Conservation (phyloP, 495 filamentous ascomycete species). For the Talaromyces stipitatus region DNA sequence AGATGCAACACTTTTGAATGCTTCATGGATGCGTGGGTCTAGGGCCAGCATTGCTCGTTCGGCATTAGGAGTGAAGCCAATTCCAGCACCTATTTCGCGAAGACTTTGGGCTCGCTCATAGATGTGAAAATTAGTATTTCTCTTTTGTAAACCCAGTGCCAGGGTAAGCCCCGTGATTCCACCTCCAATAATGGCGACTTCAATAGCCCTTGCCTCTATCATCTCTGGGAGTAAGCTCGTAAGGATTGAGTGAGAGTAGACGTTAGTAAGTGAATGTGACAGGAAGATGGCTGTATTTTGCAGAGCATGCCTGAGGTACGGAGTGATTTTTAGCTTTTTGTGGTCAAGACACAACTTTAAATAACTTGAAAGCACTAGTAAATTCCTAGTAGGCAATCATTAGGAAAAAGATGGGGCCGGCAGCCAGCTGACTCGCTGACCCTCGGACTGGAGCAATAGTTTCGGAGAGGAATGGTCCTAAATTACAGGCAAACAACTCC, state of each 20-base stretch:
- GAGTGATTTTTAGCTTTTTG: too few species aligned
- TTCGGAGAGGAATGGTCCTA: neutral
- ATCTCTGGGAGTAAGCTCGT: neutral
- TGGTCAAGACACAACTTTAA: neutral
- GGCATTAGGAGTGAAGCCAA: conserved; percentile 33
- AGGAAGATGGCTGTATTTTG: neutral
- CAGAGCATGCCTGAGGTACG: neutral
- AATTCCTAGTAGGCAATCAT: neutral
- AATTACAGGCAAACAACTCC: neutral
- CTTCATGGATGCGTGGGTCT: conserved; percentile 26
- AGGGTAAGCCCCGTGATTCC: conserved; percentile 34
- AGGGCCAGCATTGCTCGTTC: conserved; percentile 16
- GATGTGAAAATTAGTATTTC: conserved; percentile 25
- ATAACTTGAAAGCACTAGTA: neutral
- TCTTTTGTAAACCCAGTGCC: conserved; percentile 29
- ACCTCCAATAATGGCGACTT: conserved; percentile 36
- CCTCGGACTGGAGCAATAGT: neutral
- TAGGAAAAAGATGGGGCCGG: neutral
- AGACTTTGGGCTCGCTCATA: conserved; percentile 32
- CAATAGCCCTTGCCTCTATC: neutral
- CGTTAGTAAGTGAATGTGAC: neutral
- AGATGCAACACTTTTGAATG: conserved; percentile 1
- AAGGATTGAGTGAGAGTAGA: neutral
- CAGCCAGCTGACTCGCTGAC: neutral
- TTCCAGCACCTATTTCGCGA: conserved; percentile 36